phyloP scores from a whole-genome alignment of 495 filamentous ascomycete genomes.

The Poronia punctata region DNA sequence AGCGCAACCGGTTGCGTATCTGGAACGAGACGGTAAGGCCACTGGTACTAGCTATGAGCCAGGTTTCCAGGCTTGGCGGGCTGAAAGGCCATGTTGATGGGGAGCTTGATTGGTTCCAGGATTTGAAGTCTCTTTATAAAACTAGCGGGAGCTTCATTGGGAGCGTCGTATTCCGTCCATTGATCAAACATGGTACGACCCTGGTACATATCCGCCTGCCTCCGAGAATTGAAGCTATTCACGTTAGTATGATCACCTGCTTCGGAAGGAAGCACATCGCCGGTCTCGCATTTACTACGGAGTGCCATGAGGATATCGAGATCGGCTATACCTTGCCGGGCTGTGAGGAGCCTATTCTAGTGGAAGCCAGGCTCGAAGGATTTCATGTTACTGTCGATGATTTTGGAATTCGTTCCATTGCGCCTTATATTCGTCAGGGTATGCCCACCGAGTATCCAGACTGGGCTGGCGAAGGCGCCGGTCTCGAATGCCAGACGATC shows the following conservation, averaged over 20 bases:
- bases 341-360: slow-evolving; percentile 1
- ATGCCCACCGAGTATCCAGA: slow-evolving; percentile 4
- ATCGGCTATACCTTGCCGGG: slow-evolving; percentile 5
- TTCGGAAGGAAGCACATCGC: slow-evolving; percentile 5
- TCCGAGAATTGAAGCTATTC: slow-evolving; percentile 3
- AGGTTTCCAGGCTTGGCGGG: slow-evolving; percentile 1
- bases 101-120: not conserved
- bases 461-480: slow-evolving; percentile 5
- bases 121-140: not conserved
- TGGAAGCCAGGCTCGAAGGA: slow-evolving; percentile 5
- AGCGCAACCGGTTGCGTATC: slow-evolving; percentile 8
- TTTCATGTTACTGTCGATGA: slow-evolving; percentile 7
- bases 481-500: not conserved
- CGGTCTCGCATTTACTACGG: slow-evolving; percentile 3
- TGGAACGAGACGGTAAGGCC: slow-evolving; percentile 9
- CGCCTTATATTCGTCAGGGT: slow-evolving; percentile 4
- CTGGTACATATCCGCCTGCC: no score
- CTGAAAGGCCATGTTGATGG: no score
- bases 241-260: slow-evolving; percentile 5
- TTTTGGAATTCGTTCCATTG: slow-evolving; percentile 4
- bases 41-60: not conserved
- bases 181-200: no score
- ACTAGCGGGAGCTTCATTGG: slow-evolving; percentile 1
- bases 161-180: no score
- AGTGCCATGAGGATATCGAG: slow-evolving; percentile 7